Evolutionary conservation across 2,329 filamentous ascomycete species (phyloP).

Genomic region (Colletotrichum paranaense): DNA sequence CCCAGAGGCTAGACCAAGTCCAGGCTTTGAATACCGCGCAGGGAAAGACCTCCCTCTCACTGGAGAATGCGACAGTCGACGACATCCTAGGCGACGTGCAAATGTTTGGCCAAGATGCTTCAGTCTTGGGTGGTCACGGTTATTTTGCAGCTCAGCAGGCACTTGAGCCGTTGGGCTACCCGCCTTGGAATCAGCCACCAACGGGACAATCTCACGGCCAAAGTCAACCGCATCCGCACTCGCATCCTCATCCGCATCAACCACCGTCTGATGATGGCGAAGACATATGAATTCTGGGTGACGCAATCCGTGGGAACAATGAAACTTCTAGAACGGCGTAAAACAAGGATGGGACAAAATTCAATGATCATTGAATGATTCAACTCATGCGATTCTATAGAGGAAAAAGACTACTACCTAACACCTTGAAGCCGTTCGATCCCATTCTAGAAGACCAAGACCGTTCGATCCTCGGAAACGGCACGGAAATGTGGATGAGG

Average conservation of each 20-base stretch:
- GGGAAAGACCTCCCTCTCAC: background rate
- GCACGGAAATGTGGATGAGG: background rate
- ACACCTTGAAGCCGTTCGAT: background rate
- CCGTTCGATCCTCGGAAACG: background rate
- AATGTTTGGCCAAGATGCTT: constrained; percentile 31
- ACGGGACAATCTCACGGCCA: background rate
- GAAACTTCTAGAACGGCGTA: background rate
- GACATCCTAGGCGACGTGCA: constrained; percentile 33
- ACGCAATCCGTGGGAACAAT: background rate
- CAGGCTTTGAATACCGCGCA: background rate
- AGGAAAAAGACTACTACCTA: background rate
- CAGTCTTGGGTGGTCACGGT: background rate
- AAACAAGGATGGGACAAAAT: background rate
- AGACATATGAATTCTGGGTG: background rate
- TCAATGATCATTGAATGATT: background rate
- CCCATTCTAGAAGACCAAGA: background rate
- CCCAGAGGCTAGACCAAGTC: constrained; percentile 36
- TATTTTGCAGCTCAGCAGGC: constrained; percentile 11
- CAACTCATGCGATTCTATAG: background rate
- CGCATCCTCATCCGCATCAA: background rate
- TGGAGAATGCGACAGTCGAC: constrained; percentile 28
- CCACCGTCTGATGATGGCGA: background rate
- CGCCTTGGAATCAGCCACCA: background rate
- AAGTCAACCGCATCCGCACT: background rate
- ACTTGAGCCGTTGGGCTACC: background rate